phyloP scores from a whole-genome alignment of 2,329 filamentous ascomycete genomes.

The Cylindrodendrum hubeiense region DNA sequence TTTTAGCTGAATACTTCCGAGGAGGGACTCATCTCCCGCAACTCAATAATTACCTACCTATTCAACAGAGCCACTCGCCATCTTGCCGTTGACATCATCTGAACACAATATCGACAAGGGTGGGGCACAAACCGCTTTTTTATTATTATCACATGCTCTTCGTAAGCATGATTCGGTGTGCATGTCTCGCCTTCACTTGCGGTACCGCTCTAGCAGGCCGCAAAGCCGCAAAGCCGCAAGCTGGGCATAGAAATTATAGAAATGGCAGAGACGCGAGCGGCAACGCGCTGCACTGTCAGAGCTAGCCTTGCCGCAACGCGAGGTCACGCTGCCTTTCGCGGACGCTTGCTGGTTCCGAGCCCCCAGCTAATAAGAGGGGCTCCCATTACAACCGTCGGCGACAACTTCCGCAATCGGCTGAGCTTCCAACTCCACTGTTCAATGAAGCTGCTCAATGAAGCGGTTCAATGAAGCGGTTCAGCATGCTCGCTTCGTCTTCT shows the following conservation, averaged over 20 bases:
- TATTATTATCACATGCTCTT: not conserved
- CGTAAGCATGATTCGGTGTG: not conserved
- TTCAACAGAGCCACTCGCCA: not conserved
- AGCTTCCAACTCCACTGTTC: not conserved
- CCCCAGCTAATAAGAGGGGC: not conserved
- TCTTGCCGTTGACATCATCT: not conserved
- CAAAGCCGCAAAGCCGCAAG: too few relatives aligned
- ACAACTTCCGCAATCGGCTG: not conserved
- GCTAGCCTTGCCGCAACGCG: not conserved
- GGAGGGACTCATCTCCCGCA: not conserved
- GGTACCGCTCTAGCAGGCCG: not conserved
- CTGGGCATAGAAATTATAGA: too few relatives aligned
- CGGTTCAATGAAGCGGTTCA: not conserved
- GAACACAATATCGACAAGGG: not conserved
- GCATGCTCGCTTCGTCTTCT: not conserved
- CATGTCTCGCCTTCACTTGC: not conserved
- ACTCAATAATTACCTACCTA: too few relatives aligned
- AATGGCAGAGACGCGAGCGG: not conserved
- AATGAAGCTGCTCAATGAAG: not conserved
- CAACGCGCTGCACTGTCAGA: not conserved
- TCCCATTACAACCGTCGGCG: not conserved
- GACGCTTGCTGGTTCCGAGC: not conserved
- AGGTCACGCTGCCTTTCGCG: slow-evolving; percentile 1
- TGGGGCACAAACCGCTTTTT: not conserved
- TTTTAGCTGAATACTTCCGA: not conserved